Evolutionary conservation across 108 stramenopile species (phyloP), one percentile per base, ranked within the genome.

Genomic region (Mayamaea pseudoterrestris): DNA sequence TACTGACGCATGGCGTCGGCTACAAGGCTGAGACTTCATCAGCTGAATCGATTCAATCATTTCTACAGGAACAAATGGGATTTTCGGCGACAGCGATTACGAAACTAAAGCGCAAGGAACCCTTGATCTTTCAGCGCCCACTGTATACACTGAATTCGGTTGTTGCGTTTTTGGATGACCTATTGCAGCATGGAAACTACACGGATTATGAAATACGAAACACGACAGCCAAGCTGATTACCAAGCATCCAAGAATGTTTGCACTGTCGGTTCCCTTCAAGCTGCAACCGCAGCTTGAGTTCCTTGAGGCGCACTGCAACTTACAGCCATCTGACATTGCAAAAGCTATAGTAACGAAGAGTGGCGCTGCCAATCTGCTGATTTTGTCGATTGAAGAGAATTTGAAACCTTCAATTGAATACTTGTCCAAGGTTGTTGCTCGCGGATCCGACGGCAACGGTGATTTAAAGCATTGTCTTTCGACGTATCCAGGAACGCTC

Each of bases 401-500:
- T 49, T 49, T 81, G 35, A 34, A 30, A 8, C 75, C 72, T 12
- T 74, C 72, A 17, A 43, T 76, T 4, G 49, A 63, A 16, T 66
- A 44, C 28, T 35, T 80, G 0, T 31, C 35, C 17, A 31, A 9
- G 21, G 30, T 21, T 36, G 20, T 39, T 39, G 18, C 37, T 3
- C n/a, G n/a, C n/a, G 44, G 32, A 3, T 22, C 21, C 21, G 30
- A 47, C 18, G 35, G 30, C 27, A 55, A 23, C 14, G 34, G 26
- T 8, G 35, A 49, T n/a, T 1, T 42, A 27, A 13, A 8, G 2
- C 2, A 5, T 23, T 24, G 36, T 30, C 20, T 44, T 25, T 23
- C 43, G 14, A 58, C 58, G 25, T 83, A 90, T 55, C 83, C 88
- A 9, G 70, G 75, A 44, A 58, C 84, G 16, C 44, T 90, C 28